Conservation (phyloP, 192 early-diverging fungal genomes). For the Backusella morwellensis region DNA sequence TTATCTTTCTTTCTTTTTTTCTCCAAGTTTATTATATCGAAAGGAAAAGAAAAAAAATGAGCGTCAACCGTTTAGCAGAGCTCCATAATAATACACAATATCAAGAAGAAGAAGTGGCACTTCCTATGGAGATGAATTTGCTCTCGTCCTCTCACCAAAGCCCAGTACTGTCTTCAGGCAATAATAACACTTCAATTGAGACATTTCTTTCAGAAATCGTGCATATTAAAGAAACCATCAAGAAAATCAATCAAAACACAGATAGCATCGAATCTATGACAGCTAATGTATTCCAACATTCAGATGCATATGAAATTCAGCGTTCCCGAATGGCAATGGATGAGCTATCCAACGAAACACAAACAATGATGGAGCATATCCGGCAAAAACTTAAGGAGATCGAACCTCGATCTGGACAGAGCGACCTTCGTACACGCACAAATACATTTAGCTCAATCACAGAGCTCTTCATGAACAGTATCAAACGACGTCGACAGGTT, state of each 20-base stretch:
- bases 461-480: constrained; percentile 28
- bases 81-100: background rate
- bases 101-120: background rate
- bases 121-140: constrained; percentile 30
- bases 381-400: constrained; percentile 33
- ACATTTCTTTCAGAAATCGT: constrained; percentile 26
- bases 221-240: constrained; percentile 27
- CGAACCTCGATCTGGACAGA: constrained; percentile 24
- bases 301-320: constrained; percentile 23
- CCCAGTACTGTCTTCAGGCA: background rate
- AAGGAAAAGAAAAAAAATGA: constrained; percentile 1
- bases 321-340: constrained; percentile 19
- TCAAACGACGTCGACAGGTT: constrained; percentile 26
- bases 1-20: background rate
- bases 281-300: constrained; percentile 17
- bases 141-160: constrained; percentile 22
- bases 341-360: constrained; percentile 16
- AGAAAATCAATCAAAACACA: constrained; percentile 22
- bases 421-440: constrained; percentile 29
- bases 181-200: constrained; percentile 2
- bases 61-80: constrained; percentile 21
- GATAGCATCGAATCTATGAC: constrained; percentile 13
- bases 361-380: constrained; percentile 21
- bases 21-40: background rate
- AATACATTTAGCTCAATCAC: constrained; percentile 29